Evolutionary conservation across 2,329 filamentous ascomycete genomes (phyloP).

Genomic region (Gnomoniopsis smithogilvyi): DNA sequence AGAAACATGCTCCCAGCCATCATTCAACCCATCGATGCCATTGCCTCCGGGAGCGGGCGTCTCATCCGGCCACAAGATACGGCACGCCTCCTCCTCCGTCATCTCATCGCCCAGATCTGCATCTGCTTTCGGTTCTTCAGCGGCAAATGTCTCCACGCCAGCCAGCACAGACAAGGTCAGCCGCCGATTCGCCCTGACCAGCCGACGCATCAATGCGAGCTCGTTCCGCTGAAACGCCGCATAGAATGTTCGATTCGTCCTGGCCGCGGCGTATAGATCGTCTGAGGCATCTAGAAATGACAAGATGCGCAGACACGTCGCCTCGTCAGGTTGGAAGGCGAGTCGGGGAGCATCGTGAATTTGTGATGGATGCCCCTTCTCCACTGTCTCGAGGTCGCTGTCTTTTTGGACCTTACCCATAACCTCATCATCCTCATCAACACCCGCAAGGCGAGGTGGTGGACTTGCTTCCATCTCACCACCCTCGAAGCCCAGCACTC

Average conservation of each 20-base stretch:
- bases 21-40: no score
- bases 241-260: conserved; percentile 41
- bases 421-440: conserved; percentile 15
- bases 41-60: background rate
- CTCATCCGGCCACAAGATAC: conserved; percentile 37
- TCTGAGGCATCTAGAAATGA: conserved; percentile 35
- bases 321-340: conserved; percentile 22
- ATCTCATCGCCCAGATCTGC: no score
- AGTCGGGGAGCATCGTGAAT: no score
- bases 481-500: conserved; percentile 1
- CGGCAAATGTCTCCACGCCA: background rate
- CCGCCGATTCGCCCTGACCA: conserved; percentile 23
- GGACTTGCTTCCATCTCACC: no score
- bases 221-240: conserved; percentile 43
- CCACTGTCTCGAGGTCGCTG: no score
- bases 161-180: conserved; percentile 3
- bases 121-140: no score
- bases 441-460: no score
- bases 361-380: background rate
- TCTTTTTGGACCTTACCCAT: background rate
- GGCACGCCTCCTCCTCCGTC: conserved; percentile 37
- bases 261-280: conserved; percentile 41
- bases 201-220: conserved; percentile 29
- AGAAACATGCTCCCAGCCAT: no score
- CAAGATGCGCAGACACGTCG: conserved; percentile 38